Evolutionary conservation across 2,329 filamentous ascomycete genomes (phyloP).

Genomic region (Immersiporthe knoxdaviesiana): DNA sequence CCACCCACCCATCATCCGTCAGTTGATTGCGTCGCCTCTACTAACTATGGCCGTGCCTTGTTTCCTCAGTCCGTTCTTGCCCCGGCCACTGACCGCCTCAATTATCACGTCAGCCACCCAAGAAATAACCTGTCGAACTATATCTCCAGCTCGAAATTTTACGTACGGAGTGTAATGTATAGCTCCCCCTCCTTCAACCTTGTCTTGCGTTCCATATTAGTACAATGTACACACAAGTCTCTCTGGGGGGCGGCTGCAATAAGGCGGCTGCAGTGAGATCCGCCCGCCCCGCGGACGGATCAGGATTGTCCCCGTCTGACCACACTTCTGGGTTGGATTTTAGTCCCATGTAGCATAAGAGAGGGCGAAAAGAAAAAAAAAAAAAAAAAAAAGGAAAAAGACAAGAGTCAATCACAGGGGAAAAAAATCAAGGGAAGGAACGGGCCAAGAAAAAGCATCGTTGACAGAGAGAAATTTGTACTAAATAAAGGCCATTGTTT

Average conservation of each 20-base stretch:
- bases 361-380: background rate
- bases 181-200: background rate
- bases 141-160: background rate
- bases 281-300: background rate
- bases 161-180: background rate
- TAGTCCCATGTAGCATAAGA: background rate
- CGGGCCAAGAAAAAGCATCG: background rate
- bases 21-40: too few relatives aligned
- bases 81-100: background rate
- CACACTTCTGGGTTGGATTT: background rate
- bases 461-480: background rate
- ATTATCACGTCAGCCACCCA: conserved; percentile 10
- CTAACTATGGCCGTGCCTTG: background rate
- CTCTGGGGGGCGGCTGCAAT: background rate
- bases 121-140: background rate
- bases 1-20: background rate
- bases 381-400: background rate
- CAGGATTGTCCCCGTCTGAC: conserved; percentile 4
- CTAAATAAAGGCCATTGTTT: background rate
- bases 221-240: background rate
- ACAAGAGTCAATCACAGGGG: too few relatives aligned
- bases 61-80: background rate
- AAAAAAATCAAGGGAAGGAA: background rate
- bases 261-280: conserved; percentile 4
- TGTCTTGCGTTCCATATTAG: too few relatives aligned